Percentiles rank a stretch among this genome's conserved stretches.
Evolutionary conservation across 345 rosid species (phyloP).

Genomic region (Salix exigua): DNA sequence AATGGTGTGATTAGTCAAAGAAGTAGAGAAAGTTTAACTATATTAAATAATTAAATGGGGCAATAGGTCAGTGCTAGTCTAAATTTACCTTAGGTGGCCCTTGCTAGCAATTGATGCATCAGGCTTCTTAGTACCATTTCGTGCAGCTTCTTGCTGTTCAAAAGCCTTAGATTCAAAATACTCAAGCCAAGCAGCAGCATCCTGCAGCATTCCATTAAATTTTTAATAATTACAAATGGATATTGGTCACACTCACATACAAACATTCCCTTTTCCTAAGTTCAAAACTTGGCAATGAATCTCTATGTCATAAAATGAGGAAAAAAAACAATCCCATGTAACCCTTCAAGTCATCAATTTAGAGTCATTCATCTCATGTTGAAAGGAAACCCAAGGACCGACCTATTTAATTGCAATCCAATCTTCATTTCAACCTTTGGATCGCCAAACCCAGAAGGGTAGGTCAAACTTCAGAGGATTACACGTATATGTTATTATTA

Average conservation of each 20-base stretch:
- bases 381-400: background rate
- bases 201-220: constrained; percentile 50
- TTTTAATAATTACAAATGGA: background rate
- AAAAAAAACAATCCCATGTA: constrained; percentile 1
- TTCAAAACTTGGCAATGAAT: background rate
- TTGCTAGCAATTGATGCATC: constrained; percentile 99
- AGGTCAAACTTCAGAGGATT: background rate
- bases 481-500: background rate
- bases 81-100: constrained; percentile 86
- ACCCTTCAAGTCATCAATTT: background rate
- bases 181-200: constrained; percentile 99
- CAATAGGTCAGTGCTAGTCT: background rate
- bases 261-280: background rate
- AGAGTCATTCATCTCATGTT: background rate
- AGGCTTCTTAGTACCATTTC: constrained; percentile 94
- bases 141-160: constrained; percentile 98
- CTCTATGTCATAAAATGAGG: background rate
- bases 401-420: background rate
- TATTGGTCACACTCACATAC: background rate
- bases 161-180: constrained; percentile 96
- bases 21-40: background rate
- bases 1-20: background rate
- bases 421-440: background rate
- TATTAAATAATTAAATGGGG: background rate
- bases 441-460: background rate